A percentile compares a stretch with the other conserved stretches of the same genome.
Evolutionary conservation across 192 early-diverging fungal species (phyloP).

Genomic region (Gonapodya sp.): DNA sequence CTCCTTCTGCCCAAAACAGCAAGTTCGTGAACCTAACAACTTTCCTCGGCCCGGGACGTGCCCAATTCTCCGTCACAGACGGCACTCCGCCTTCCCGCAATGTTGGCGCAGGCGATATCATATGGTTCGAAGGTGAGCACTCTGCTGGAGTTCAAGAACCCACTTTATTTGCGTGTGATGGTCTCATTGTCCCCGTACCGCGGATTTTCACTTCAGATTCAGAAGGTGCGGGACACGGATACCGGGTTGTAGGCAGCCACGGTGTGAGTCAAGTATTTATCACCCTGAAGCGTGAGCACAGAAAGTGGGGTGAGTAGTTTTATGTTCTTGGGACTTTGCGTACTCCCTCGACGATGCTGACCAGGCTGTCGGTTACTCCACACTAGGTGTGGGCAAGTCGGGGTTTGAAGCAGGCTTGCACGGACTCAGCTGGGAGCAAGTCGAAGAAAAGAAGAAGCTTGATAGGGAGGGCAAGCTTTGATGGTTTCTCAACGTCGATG

Average conservation of each 20-base stretch:
- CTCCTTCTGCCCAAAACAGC: no score
- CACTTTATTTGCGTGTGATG: no score
- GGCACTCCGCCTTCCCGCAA: neutral
- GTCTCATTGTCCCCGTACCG: no score
- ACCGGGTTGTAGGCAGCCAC: neutral
- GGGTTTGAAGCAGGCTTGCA: neutral
- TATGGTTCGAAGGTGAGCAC: neutral
- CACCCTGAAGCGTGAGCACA: neutral
- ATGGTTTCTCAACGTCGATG: neutral
- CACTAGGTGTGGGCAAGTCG: neutral
- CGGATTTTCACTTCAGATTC: neutral
- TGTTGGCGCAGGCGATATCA: constrained; percentile 6
- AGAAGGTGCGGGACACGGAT: neutral
- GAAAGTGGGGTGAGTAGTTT: neutral
- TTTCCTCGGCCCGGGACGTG: neutral
- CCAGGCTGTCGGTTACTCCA: neutral
- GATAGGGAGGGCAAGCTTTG: neutral
- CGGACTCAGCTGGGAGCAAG: neutral
- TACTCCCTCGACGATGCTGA: neutral
- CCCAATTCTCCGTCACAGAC: neutral
- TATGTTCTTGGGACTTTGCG: neutral
- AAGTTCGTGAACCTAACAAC: constrained; percentile 7
- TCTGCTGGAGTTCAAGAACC: no score
- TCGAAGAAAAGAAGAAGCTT: neutral
- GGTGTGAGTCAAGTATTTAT: constrained; percentile 1